Conservation (phyloP, 331 rosid species). For the Prunus yedoensis region DNA sequence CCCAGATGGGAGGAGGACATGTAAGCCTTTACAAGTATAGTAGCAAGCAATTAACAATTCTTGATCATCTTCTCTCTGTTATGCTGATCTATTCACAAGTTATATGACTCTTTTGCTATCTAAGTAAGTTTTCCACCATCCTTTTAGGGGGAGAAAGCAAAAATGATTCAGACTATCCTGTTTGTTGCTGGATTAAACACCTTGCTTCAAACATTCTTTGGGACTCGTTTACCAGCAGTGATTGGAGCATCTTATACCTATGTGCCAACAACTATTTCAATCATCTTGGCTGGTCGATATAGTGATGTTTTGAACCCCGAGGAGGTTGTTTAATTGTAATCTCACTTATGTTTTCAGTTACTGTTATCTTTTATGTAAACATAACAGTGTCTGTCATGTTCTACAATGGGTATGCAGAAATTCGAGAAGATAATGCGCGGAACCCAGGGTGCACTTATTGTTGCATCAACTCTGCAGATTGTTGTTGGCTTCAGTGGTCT, state of each 20-base stretch:
- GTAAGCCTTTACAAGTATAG: constrained; percentile 45
- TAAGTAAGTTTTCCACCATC: constrained; percentile 22
- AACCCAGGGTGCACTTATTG: constrained; percentile 94
- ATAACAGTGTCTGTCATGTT: constrained; percentile 12
- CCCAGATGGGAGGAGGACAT: constrained; percentile 98
- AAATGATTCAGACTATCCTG: constrained; percentile 79
- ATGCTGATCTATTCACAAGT: background rate
- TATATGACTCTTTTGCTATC: constrained; percentile 14
- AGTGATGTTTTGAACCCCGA: constrained; percentile 74
- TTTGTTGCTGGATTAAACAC: constrained; percentile 95
- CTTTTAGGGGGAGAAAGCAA: constrained; percentile 87
- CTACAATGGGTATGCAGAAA: constrained; percentile 51
- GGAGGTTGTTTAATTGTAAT: constrained; percentile 54
- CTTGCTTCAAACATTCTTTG: constrained; percentile 69
- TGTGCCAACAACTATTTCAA: constrained; percentile 91
- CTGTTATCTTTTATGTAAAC: background rate
- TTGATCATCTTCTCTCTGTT: constrained; percentile 15
- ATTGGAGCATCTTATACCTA: constrained; percentile 87
- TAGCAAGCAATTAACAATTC: background rate
- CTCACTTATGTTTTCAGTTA: background rate
- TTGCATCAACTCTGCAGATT: constrained; percentile 92
- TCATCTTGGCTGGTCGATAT: constrained; percentile 84
- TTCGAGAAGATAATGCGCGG: constrained; percentile 94
- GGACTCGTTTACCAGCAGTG: constrained; percentile 95
- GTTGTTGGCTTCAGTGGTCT: constrained; percentile 96